Evolutionary conservation across 106 monocot genomes (phyloP), one percentile per base, ranked within the genome.

Genomic region (Phalaenopsis aphrodite): DNA sequence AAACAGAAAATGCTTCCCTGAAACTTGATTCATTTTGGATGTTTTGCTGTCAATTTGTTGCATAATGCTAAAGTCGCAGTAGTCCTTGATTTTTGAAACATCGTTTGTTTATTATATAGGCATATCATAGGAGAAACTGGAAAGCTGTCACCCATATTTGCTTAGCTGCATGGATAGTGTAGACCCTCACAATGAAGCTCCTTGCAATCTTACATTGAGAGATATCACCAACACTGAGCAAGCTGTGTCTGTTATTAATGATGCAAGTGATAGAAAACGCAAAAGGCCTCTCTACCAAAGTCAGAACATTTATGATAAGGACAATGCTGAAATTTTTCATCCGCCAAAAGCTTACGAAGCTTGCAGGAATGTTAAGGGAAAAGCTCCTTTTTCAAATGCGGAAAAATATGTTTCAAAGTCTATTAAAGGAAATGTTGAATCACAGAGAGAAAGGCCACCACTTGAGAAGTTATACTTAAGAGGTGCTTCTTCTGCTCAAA

Each of bases 151-250:
- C 43, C 19, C 2, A 17, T 43, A 42, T 10, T 45, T 74, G 8
- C 42, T 43, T 74, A 74, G n/a, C n/a, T 74, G 12, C 74, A 74
- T 74, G 74, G 74, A 74, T 42, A 74, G 19, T 45, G 43, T 17
- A 74, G 42, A 74, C n/a, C 15, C 69, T 69, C 69, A 69, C 10
- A 38, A 39, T 69, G 69, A 39, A 45, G 43, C 36, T 43, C 43
- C 74, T 74, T 18, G 3, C 74, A 74, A 45, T 74, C 19, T 16
- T 74, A 43, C 74, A n/a, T 45, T 74, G 7, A 74, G 74, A 19
- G 74, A 74, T 74, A 45, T 74, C 74, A 74, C 74, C 6, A 74
- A 74, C 19, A 74, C 74, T 43, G 43, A 73, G 42, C 42, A 45
- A 45, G 17, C 74, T 74, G 8, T 43, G 41, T 7, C 74, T 19